Evolutionary conservation across 805 yeast species (phyloP).

Genomic region (Lipomyces anomalus): DNA sequence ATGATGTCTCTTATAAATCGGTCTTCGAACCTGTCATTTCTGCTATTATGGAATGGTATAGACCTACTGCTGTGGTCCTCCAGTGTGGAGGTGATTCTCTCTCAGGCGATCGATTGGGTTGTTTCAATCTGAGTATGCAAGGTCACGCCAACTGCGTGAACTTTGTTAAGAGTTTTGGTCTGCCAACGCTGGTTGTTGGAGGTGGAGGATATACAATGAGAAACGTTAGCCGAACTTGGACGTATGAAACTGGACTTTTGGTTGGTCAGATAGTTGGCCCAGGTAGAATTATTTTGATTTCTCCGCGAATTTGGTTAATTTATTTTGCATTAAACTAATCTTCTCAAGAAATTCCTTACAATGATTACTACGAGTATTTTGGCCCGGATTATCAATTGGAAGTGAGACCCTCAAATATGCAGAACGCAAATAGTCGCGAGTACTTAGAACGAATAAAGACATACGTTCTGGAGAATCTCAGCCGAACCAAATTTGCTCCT

Average conservation of each 20-base stretch:
- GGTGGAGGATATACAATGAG: conserved; percentile 99
- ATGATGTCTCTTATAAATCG: conserved; percentile 86
- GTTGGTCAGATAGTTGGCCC: conserved; percentile 48
- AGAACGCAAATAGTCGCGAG: conserved; percentile 90
- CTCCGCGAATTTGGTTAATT: too few species aligned
- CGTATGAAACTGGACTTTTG: conserved; percentile 81
- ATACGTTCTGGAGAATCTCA: conserved; percentile 70
- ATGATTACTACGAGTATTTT: conserved; percentile 93
- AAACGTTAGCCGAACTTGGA: conserved; percentile 92
- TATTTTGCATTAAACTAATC: neutral
- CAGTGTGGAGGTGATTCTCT: conserved; percentile 98
- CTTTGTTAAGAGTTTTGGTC: conserved; percentile 78
- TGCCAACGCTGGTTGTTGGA: conserved; percentile 87
- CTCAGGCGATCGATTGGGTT: conserved; percentile 88
- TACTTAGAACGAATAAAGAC: conserved; percentile 78
- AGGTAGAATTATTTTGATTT: conserved; percentile 36
- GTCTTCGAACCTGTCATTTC: conserved; percentile 58
- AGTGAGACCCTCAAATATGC: conserved; percentile 94
- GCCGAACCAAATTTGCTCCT: conserved; percentile 93
- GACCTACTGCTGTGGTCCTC: conserved; percentile 88
- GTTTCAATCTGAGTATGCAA: conserved; percentile 83
- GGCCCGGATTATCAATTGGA: conserved; percentile 96
- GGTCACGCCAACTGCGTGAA: conserved; percentile 96
- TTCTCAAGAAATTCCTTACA: conserved; percentile 69
- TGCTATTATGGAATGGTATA: conserved; percentile 84